Conservation (phyloP, 2,329 filamentous ascomycete species). For the Microsporum audouinii region DNA sequence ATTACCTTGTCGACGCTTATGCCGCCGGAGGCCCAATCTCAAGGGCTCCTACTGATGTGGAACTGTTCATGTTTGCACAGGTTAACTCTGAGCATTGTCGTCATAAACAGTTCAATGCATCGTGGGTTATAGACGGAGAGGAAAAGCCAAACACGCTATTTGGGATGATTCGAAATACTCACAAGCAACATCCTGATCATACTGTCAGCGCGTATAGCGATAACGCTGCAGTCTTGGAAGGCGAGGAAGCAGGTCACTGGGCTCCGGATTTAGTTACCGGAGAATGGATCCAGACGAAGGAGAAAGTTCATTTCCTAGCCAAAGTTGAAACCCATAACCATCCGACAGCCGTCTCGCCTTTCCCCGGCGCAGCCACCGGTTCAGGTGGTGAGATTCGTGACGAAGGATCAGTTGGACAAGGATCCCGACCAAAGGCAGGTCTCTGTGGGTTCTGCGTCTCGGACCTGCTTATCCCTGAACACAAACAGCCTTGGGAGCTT, state of each 20-base stretch:
- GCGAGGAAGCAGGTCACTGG: slow-evolving; percentile 65
- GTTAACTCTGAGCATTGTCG: slow-evolving; percentile 94
- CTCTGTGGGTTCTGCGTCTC: slow-evolving; percentile 91
- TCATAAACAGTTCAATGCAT: slow-evolving; percentile 90
- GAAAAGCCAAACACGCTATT: slow-evolving; percentile 73
- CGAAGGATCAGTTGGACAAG: slow-evolving; percentile 84
- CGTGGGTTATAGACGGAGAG: slow-evolving; percentile 85
- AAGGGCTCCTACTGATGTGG: slow-evolving; percentile 68
- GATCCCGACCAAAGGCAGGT: slow-evolving; percentile 85
- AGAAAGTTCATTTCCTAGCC: slow-evolving; percentile 73
- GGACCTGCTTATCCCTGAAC: slow-evolving; percentile 77
- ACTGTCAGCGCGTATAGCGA: slow-evolving; percentile 97
- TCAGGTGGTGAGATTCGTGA: slow-evolving; percentile 93
- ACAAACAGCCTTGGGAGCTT: slow-evolving; percentile 76
- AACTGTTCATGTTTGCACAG: slow-evolving; percentile 98
- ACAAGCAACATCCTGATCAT: slow-evolving; percentile 61
- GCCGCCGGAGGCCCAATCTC: slow-evolving; percentile 49
- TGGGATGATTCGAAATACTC: slow-evolving; percentile 92
- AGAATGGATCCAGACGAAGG: slow-evolving; percentile 76
- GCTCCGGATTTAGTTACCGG: slow-evolving; percentile 76
- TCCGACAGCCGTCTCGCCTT: slow-evolving; percentile 88
- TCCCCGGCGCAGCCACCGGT: slow-evolving; percentile 84
- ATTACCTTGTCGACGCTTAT: slow-evolving; percentile 83
- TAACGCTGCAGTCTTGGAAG: slow-evolving; percentile 85
- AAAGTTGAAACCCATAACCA: slow-evolving; percentile 99